phyloP scores from a whole-genome alignment of 768 basidiomycete genomes.

The Suillus fuscotomentosus region DNA sequence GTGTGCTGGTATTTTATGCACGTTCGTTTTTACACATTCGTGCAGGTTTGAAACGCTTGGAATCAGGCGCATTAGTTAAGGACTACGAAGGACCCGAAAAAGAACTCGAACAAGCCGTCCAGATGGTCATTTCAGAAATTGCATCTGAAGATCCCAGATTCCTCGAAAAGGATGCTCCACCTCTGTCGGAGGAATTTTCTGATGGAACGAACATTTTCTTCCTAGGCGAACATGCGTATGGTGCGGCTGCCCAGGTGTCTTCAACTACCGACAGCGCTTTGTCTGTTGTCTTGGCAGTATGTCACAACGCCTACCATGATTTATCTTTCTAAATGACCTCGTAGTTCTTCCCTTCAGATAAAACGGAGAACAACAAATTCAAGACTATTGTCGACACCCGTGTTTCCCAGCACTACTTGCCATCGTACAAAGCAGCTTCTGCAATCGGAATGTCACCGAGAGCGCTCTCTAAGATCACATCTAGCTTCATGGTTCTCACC shows the following conservation, averaged over 20 bases:
- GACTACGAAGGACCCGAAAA: constrained; percentile 86
- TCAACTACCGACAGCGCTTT: constrained; percentile 66
- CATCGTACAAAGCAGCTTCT: constrained; percentile 77
- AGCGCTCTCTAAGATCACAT: constrained; percentile 87
- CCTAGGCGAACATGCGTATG: constrained; percentile 92
- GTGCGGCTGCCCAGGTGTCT: constrained; percentile 90
- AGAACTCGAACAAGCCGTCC: constrained; percentile 83
- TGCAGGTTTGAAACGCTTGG: constrained; percentile 84
- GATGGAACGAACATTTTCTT: constrained; percentile 92
- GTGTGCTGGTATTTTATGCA: constrained; percentile 12
- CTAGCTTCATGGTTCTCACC: constrained; percentile 86
- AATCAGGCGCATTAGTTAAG: constrained; percentile 89
- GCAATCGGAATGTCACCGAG: constrained; percentile 72
- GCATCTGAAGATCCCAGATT: constrained; percentile 87
- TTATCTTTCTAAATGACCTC: constrained; percentile 6
- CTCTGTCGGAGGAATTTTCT: constrained; percentile 87
- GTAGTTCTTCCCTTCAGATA: constrained; percentile 88
- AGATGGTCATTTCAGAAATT: constrained; percentile 80
- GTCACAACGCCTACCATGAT: constrained; percentile 14
- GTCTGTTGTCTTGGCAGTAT: constrained; percentile 85
- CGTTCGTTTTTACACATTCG: not conserved
- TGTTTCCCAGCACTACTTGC: constrained; percentile 60
- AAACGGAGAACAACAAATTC: constrained; percentile 76
- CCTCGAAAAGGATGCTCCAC: constrained; percentile 77
- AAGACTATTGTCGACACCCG: constrained; percentile 57